Evolutionary conservation across 148 eudicot species (phyloP).

Genomic region (Rhododendron ferrugineum): DNA sequence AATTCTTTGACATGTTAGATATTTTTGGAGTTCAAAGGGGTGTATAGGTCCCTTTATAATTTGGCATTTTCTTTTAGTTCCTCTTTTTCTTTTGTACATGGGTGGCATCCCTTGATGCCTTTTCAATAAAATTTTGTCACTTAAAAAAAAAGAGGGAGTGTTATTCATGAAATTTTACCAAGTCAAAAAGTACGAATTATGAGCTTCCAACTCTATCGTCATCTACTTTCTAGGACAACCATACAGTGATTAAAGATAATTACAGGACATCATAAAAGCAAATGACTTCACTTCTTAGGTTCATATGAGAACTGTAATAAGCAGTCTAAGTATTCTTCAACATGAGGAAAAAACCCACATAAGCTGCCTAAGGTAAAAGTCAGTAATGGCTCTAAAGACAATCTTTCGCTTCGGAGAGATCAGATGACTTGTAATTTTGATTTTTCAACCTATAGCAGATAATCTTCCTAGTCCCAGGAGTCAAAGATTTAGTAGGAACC

Average conservation of each 20-base stretch:
- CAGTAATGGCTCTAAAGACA: not conserved
- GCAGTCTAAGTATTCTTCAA: not conserved
- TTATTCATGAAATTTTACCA: not conserved
- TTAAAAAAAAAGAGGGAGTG: not conserved
- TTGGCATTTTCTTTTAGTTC: not conserved
- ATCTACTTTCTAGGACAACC: not conserved
- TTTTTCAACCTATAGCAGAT: not conserved
- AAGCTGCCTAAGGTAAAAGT: not conserved
- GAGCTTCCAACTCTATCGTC: not conserved
- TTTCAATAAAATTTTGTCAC: too few relatives aligned
- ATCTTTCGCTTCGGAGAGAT: not conserved
- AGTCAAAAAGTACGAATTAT: not conserved
- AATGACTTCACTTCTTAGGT: not conserved
- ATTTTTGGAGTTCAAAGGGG: not conserved
- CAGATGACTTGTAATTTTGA: not conserved
- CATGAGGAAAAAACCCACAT: not conserved
- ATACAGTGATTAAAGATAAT: not conserved
- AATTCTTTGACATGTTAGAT: too few relatives aligned
- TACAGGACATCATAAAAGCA: not conserved
- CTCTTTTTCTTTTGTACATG: not conserved
- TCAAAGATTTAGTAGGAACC: not conserved
- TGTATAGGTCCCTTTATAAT: not conserved
- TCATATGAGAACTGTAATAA: not conserved
- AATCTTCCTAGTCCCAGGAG: not conserved
- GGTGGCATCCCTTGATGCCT: not conserved